Percentiles rank a stretch among this genome's conserved stretches.
These are phyloP conservation scores for Kwoniella sp. DNA, from an alignment of 768 basidiomycete genomes.

Conservation along the genomic window DNA sequence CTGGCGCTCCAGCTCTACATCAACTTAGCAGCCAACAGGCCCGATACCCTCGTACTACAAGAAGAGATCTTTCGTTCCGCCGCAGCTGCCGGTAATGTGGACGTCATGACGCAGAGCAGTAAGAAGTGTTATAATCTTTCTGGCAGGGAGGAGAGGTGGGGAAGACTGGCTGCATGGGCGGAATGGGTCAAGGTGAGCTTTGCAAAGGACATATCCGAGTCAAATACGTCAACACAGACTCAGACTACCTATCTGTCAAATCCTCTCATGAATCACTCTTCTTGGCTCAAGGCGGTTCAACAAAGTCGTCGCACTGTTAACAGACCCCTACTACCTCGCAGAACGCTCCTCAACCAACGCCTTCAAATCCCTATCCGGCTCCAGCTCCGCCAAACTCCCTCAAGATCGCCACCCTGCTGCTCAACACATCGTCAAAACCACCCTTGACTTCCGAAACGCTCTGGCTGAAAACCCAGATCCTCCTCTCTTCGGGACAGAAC, in stretches of 20 bases:
- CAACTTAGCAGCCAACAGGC: constrained; percentile 24
- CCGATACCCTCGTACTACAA: constrained; percentile 26
- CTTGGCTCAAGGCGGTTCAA: not conserved
- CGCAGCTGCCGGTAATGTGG: constrained; percentile 26
- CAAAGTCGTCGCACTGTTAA: not conserved
- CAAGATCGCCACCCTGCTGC: constrained; percentile 21
- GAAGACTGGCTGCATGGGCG: constrained; percentile 41
- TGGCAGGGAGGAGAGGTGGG: constrained; percentile 37
- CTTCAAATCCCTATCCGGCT: constrained; percentile 21
- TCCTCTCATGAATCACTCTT: not conserved
- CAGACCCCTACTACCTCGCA: not conserved
- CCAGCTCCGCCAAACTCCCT: constrained; percentile 21
- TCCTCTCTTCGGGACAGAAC: constrained; percentile 26
- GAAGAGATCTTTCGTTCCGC: constrained; percentile 44
- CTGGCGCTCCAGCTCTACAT: constrained; percentile 32
- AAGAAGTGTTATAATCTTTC: constrained; percentile 43
- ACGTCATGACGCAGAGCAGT: constrained; percentile 27
- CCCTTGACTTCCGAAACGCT: constrained; percentile 33
- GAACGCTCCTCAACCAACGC: constrained; percentile 31
- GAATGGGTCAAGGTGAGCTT: constrained; percentile 44
- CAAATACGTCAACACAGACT: not conserved
- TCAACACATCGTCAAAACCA: constrained; percentile 18
- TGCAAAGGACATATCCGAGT: too few relatives aligned
- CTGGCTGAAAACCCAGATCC: constrained; percentile 45
- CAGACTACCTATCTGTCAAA: not conserved